phyloP scores from a whole-genome alignment of 2,329 filamentous ascomycete genomes.

The Aaosphaeria pasadenensis region DNA sequence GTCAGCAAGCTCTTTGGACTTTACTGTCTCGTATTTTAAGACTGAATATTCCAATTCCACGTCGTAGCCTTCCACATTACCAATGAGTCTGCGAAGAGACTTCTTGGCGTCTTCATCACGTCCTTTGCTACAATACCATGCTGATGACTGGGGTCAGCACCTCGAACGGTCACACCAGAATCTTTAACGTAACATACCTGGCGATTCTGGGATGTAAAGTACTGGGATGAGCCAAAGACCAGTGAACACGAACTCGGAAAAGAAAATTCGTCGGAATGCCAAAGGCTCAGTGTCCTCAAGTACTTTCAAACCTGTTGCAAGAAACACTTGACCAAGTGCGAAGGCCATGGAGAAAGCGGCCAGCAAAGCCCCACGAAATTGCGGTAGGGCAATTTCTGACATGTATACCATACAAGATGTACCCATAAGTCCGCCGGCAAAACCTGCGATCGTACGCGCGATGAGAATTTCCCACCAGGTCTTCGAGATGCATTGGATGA shows the following conservation, averaged over 20 bases:
- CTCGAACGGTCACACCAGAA: neutral
- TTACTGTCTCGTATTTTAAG: conserved; percentile 2
- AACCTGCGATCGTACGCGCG: conserved; percentile 3
- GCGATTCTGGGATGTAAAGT: conserved; percentile 1
- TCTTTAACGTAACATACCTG: neutral
- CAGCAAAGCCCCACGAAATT: conserved; percentile 4
- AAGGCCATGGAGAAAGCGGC: conserved; percentile 5
- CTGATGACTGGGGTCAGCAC: neutral
- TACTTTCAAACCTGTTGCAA: conserved; percentile 2
- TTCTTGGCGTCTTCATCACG: conserved; percentile 5
- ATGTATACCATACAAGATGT: conserved; percentile 8
- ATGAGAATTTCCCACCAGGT: conserved; percentile 6
- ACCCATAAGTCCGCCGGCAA: conserved; percentile 4
- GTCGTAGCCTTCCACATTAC: conserved; percentile 6
- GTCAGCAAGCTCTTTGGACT: conserved; percentile 3
- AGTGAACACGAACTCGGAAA: conserved; percentile 7
- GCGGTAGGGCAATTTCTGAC: conserved; percentile 7
- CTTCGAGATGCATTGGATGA: conserved; percentile 6
- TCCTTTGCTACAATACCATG: conserved; percentile 5
- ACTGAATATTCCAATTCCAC: conserved; percentile 6
- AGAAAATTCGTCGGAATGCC: conserved; percentile 5
- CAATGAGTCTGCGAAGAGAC: conserved; percentile 1
- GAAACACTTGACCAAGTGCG: conserved; percentile 6
- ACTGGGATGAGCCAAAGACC: conserved; percentile 3
- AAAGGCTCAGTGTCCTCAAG: conserved; percentile 1